These are phyloP conservation scores for Saccharomycopsis hybrid DNA, from an alignment of 1,139 yeast genomes.

Conservation along the genomic window DNA sequence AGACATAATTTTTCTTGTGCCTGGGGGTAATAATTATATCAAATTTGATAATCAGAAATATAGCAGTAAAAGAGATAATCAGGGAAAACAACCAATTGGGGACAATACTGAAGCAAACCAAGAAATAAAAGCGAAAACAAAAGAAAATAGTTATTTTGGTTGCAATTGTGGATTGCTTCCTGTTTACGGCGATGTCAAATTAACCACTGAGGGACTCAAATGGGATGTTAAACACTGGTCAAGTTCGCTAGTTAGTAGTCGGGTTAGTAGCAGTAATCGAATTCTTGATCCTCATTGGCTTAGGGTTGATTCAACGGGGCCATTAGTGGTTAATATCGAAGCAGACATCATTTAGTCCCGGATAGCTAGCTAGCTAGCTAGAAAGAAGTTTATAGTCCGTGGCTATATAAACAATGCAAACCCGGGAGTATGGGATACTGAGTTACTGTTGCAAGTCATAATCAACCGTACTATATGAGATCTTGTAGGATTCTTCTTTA, in stretches of 20 bases:
- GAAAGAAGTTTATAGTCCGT: too few relatives aligned
- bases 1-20: slow-evolving; percentile 60
- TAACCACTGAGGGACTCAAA: slow-evolving; percentile 60
- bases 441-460: too few relatives aligned
- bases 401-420: too few relatives aligned
- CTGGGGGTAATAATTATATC: slow-evolving; percentile 43
- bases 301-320: neutral
- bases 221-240: slow-evolving; percentile 82
- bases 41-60: slow-evolving; percentile 27
- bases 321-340: neutral
- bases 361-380: too few relatives aligned
- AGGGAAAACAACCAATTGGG: too few relatives aligned
- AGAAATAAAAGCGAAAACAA: too few relatives aligned
- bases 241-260: slow-evolving; percentile 47
- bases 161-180: slow-evolving; percentile 78
- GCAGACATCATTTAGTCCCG: too few relatives aligned
- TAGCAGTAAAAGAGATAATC: slow-evolving; percentile 18
- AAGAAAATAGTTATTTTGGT: too few relatives aligned
- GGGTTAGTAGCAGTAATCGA: slow-evolving; percentile 72
- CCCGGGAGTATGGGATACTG: too few relatives aligned
- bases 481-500: too few relatives aligned
- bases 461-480: too few relatives aligned
- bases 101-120: too few relatives aligned
- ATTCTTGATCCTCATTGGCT: slow-evolving; percentile 27
- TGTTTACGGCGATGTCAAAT: slow-evolving; percentile 44